A percentile compares a stretch with the other conserved stretches of the same genome.
Conservation (phyloP, 768 basidiomycete species). For the Russula compacta region DNA sequence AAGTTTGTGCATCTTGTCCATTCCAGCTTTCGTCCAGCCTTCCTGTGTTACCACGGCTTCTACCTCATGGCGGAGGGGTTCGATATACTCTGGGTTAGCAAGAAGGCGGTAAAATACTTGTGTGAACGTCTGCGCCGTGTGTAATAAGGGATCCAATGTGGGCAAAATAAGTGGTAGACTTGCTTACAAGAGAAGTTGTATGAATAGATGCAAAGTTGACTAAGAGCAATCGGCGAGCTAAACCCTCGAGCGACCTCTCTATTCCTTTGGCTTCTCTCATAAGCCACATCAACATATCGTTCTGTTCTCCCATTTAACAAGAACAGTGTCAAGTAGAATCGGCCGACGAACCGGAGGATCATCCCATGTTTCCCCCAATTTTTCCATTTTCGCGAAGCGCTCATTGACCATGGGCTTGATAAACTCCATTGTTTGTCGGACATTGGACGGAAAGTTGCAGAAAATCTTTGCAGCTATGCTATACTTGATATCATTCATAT, state of each 20-base stretch:
- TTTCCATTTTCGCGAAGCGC: neutral
- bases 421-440: neutral
- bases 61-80: conserved; percentile 22
- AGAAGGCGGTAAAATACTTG: conserved; percentile 21
- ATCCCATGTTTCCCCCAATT: neutral
- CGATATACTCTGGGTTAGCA: conserved; percentile 21
- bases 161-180: too few species aligned
- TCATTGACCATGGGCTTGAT: conserved; percentile 2
- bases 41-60: conserved; percentile 11
- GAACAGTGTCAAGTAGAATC: neutral
- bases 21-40: conserved; percentile 1
- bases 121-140: neutral
- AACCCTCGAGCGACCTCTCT: conserved; percentile 25
- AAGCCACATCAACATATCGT: conserved; percentile 36
- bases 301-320: conserved; percentile 22
- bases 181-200: conserved; percentile 27
- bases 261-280: conserved; percentile 27
- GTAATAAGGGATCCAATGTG: neutral
- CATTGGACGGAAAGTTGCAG: neutral
- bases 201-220: conserved; percentile 34
- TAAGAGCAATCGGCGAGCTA: conserved; percentile 27
- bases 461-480: neutral
- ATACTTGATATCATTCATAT: neutral
- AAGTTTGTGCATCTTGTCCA: conserved; percentile 25
- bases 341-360: neutral